phyloP scores from a whole-genome alignment of 2,329 filamentous ascomycete species.

The Cercospora citrullina region DNA sequence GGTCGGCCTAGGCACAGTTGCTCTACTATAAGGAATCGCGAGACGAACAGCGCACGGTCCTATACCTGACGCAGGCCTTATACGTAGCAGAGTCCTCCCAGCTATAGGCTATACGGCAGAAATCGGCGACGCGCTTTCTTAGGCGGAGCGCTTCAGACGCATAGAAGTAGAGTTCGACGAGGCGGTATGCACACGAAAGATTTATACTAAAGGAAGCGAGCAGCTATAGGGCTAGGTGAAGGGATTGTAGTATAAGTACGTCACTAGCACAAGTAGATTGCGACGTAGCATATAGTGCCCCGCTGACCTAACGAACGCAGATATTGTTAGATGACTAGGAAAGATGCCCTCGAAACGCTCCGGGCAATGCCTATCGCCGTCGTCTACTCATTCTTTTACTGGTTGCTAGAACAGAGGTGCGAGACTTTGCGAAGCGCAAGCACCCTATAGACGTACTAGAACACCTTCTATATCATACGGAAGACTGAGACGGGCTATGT shows the following conservation, averaged over 20 bases:
- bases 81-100: background rate
- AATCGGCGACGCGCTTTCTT: background rate
- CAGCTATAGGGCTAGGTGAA: conserved; percentile 4
- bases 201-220: conserved; percentile 5
- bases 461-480: conserved; percentile 1
- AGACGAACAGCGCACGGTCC: background rate
- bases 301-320: background rate
- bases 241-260: conserved; percentile 4
- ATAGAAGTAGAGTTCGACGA: conserved; percentile 7
- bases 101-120: background rate
- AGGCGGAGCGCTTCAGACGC: conserved; percentile 3
- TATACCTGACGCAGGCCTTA: background rate
- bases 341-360: conserved; percentile 5
- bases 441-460: conserved; percentile 6
- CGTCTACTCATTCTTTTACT: conserved; percentile 8
- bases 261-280: background rate
- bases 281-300: background rate
- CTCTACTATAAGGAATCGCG: background rate
- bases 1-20: background rate
- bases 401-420: conserved; percentile 3
- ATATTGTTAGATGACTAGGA: conserved; percentile 5
- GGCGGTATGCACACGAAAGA: conserved; percentile 4
- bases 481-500: conserved; percentile 4
- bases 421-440: conserved; percentile 6
- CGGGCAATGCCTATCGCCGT: background rate